Conservation (phyloP, 768 basidiomycete genomes). For the Dacryopinax spathularia region DNA sequence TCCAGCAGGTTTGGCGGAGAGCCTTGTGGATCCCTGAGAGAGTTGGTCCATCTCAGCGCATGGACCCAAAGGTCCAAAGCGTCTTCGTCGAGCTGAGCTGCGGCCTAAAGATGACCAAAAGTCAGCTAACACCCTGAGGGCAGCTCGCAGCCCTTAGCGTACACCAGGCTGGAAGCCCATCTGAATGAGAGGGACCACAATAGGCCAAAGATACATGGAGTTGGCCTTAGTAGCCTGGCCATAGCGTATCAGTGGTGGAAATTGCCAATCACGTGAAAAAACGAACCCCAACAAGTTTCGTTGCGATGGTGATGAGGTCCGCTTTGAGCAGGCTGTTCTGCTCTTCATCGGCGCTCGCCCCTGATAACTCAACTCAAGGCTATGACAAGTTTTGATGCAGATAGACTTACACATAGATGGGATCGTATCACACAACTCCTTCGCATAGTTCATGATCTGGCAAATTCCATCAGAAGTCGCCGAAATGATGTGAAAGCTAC, state of each 20-base stretch:
- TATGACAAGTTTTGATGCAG: constrained; percentile 8
- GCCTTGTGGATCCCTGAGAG: constrained; percentile 35
- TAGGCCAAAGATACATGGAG: constrained; percentile 38
- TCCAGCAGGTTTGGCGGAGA: constrained; percentile 32
- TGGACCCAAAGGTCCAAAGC: constrained; percentile 60
- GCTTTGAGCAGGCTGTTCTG: constrained; percentile 46
- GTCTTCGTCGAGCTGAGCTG: constrained; percentile 64
- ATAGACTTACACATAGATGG: constrained; percentile 53
- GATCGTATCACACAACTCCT: constrained; percentile 46
- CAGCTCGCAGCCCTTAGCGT: constrained; percentile 16
- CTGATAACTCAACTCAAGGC: constrained; percentile 25
- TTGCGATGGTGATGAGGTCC: constrained; percentile 53
- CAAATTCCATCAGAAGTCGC: neutral
- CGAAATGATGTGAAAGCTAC: neutral
- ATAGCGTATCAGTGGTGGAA: neutral
- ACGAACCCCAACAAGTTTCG: constrained; percentile 51
- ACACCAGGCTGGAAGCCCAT: constrained; percentile 49
- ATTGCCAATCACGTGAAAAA: neutral
- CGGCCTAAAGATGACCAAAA: constrained; percentile 30
- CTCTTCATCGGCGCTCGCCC: constrained; percentile 53
- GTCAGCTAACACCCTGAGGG: constrained; percentile 10
- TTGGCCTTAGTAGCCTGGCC: constrained; percentile 50
- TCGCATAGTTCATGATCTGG: constrained; percentile 55
- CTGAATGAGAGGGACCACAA: constrained; percentile 50
- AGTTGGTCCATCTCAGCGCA: constrained; percentile 49